Percentiles rank a stretch among this genome's conserved stretches.
Evolutionary conservation across 23 red algal species (phyloP).

Genomic region (Pyropia haitanensis): DNA sequence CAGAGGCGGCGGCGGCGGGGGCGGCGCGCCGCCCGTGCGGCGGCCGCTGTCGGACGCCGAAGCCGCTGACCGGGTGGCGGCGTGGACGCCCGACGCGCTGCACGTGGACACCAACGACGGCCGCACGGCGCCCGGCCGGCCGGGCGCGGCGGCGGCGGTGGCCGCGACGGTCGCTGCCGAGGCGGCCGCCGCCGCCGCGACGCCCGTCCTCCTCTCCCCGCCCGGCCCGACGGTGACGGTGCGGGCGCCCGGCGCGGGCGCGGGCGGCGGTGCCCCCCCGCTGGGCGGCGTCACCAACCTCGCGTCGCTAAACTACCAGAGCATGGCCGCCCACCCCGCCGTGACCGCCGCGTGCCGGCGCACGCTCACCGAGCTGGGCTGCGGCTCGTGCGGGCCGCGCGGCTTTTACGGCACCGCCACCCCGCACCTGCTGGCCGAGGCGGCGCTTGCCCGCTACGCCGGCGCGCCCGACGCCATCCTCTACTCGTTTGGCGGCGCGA

Average conservation of each 20-base stretch:
- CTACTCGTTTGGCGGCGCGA: slow-evolving; percentile 90
- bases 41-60: no score
- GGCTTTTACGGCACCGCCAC: slow-evolving; percentile 96
- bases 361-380: slow-evolving; percentile 52
- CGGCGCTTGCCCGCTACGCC: slow-evolving; percentile 52
- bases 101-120: slow-evolving; percentile 16
- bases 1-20: no score
- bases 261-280: neutral
- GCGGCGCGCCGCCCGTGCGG: no score
- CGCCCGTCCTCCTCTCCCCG: neutral
- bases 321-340: slow-evolving; percentile 15
- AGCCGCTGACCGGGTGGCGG: no score
- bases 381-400: slow-evolving; percentile 83
- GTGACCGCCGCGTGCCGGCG: slow-evolving; percentile 23
- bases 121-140: slow-evolving; percentile 27
- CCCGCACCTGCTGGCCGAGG: slow-evolving; percentile 73
- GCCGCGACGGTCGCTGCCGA: slow-evolving; percentile 2
- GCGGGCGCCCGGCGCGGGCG: neutral
- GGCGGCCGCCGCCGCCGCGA: neutral
- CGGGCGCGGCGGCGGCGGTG: slow-evolving; percentile 4
- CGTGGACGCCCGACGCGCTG: neutral
- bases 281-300: slow-evolving; percentile 26
- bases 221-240: slow-evolving; percentile 15
- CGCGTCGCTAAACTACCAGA: slow-evolving; percentile 61
- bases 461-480: slow-evolving; percentile 52